Evolutionary conservation across 2,329 filamentous ascomycete species (phyloP).

Genomic region (Diaporthe velutina): DNA sequence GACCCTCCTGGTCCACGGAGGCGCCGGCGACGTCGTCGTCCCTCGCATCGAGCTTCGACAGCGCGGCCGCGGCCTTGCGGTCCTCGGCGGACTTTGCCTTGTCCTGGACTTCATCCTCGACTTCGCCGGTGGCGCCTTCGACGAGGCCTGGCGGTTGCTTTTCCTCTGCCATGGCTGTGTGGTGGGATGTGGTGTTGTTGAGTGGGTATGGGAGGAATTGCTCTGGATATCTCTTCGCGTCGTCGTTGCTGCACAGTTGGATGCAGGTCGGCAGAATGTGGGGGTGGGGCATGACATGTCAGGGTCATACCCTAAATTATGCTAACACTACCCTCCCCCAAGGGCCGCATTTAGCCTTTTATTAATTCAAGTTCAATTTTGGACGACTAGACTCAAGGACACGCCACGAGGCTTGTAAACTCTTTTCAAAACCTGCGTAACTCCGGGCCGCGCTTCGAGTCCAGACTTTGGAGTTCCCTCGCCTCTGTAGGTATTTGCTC

Average conservation of each 20-base stretch:
- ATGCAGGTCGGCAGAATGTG: slow-evolving; percentile 11
- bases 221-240: neutral
- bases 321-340: neutral
- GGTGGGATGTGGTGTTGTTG: slow-evolving; percentile 6
- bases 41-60: slow-evolving; percentile 75
- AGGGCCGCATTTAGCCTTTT: slow-evolving; percentile 23
- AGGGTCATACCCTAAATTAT: slow-evolving; percentile 11
- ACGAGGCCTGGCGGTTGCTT: slow-evolving; percentile 69
- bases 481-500: neutral
- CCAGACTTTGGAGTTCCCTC: neutral
- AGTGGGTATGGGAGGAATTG: neutral
- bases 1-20: slow-evolving; percentile 77
- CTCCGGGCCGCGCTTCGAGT: neutral
- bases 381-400: neutral
- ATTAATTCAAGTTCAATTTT: neutral
- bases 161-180: slow-evolving; percentile 67
- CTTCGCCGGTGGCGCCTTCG: slow-evolving; percentile 72
- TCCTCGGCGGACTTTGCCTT: slow-evolving; percentile 78
- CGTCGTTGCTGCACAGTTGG: neutral
- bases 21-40: slow-evolving; percentile 61
- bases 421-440: neutral
- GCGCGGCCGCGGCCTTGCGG: slow-evolving; percentile 80
- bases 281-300: neutral
- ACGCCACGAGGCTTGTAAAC: neutral
- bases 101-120: slow-evolving; percentile 66